A percentile compares a stretch with the other conserved stretches of the same genome.
Conservation (phyloP, 1,284 basidiomycete species). For the Chiua sp. region DNA sequence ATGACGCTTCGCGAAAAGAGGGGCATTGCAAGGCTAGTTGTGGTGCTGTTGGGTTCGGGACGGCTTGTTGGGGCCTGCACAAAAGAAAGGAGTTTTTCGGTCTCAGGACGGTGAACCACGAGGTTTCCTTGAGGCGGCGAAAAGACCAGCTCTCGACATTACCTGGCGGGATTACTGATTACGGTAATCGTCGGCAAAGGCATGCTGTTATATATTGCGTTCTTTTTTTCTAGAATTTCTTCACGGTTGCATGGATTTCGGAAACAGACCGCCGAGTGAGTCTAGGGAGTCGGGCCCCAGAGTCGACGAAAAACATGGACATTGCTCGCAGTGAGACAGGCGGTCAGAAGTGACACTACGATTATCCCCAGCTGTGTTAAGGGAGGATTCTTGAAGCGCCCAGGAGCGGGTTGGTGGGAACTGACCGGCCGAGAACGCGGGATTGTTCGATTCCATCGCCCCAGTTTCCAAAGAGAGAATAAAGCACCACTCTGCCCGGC, state of each 20-base stretch:
- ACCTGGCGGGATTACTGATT: conserved; percentile 11
- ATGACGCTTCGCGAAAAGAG: too few species aligned
- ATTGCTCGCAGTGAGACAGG: neutral
- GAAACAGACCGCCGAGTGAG: conserved; percentile 1
- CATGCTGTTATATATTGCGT: conserved; percentile 24
- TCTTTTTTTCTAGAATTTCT: conserved; percentile 17
- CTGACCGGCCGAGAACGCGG: conserved; percentile 29
- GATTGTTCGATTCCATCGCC: conserved; percentile 35
- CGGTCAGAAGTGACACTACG: neutral
- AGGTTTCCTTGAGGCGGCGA: conserved; percentile 32
- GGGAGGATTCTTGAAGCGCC: conserved; percentile 13
- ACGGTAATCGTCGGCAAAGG: conserved; percentile 17
- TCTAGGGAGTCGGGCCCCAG: too few species aligned
- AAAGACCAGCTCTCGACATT: conserved; percentile 11
- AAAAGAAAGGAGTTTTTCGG: conserved; percentile 18
- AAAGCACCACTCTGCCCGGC: conserved; percentile 34
- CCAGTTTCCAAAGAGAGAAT: conserved; percentile 41
- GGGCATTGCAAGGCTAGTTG: neutral
- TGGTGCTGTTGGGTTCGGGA: conserved; percentile 1
- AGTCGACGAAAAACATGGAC: neutral
- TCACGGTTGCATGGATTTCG: conserved; percentile 2
- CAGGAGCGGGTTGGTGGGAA: conserved; percentile 35
- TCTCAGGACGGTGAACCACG: conserved; percentile 20
- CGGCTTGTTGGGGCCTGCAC: conserved; percentile 2
- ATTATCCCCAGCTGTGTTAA: neutral